Evolutionary conservation across 2,329 filamentous ascomycete genomes (phyloP).

Genomic region (Exophiala calicioides): DNA sequence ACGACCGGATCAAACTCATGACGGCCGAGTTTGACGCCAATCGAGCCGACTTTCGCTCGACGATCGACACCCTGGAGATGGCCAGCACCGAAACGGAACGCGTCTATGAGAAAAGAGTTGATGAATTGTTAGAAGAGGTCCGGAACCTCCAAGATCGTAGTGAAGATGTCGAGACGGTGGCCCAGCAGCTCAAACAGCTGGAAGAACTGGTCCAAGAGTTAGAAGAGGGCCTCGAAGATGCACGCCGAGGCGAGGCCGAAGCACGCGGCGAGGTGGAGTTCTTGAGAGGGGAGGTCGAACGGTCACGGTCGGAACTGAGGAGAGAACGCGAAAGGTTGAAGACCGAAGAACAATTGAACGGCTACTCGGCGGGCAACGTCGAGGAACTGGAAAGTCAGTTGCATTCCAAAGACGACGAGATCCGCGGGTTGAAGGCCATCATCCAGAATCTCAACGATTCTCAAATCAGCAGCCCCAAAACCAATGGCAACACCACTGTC

Average conservation of each 20-base stretch:
- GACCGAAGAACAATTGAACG: constrained; percentile 40
- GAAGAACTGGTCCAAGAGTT: constrained; percentile 96
- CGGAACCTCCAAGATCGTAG: constrained; percentile 74
- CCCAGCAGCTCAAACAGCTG: constrained; percentile 86
- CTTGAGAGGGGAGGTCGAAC: constrained; percentile 87
- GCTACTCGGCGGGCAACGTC: constrained; percentile 31
- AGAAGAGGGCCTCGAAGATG: constrained; percentile 94
- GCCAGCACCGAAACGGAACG: constrained; percentile 91
- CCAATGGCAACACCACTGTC: constrained; percentile 20
- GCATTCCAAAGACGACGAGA: constrained; percentile 95
- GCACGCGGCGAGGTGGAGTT: constrained; percentile 96
- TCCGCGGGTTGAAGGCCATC: constrained; percentile 93
- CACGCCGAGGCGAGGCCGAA: constrained; percentile 89
- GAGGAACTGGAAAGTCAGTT: constrained; percentile 46
- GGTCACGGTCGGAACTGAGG: constrained; percentile 82
- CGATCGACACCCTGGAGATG: constrained; percentile 93
- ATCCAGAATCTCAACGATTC: constrained; percentile 91
- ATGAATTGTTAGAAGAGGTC: constrained; percentile 72
- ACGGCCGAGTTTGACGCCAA: constrained; percentile 94
- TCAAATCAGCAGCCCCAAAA: constrained; percentile 45
- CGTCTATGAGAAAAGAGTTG: constrained; percentile 73
- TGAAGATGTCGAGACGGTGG: constrained; percentile 88
- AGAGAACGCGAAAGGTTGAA: constrained; percentile 83
- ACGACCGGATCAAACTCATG: constrained; percentile 90
- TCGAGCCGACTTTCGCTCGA: constrained; percentile 92